Percentiles rank a stretch among this genome's conserved stretches.
Conservation (phyloP, 2,329 filamentous ascomycete genomes). For the Fusarium sp. region DNA sequence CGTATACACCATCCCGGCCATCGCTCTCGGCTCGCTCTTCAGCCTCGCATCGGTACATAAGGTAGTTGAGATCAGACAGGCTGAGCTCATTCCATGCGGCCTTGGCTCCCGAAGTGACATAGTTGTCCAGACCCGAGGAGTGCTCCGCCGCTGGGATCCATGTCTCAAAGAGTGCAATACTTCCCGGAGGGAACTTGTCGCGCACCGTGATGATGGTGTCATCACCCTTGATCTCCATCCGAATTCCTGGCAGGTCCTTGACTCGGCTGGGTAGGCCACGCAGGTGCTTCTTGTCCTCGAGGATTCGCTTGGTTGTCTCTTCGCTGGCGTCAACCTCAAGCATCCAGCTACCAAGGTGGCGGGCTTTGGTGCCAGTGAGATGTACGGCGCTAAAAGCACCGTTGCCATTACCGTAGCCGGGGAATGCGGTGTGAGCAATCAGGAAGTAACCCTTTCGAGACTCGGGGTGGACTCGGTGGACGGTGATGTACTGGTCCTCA, state of each 20-base stretch:
- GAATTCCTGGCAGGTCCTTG: conserved; percentile 77
- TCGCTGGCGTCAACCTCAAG: conserved; percentile 86
- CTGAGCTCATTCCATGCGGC: conserved; percentile 80
- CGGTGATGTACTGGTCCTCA: conserved; percentile 94
- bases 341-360: conserved; percentile 89
- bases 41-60: conserved; percentile 90
- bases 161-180: conserved; percentile 94
- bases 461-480: conserved; percentile 92
- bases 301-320: conserved; percentile 71
- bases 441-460: conserved; percentile 95
- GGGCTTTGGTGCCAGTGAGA: conserved; percentile 85
- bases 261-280: conserved; percentile 87
- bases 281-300: conserved; percentile 77
- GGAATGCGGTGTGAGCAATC: conserved; percentile 95
- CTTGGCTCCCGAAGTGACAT: conserved; percentile 83
- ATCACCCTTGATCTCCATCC: conserved; percentile 75
- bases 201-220: conserved; percentile 84
- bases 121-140: conserved; percentile 83
- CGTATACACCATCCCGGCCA: conserved; percentile 87
- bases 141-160: conserved; percentile 93
- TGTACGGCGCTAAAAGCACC: conserved; percentile 82
- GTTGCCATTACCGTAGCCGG: conserved; percentile 87
- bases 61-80: conserved; percentile 88
- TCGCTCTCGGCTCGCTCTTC: conserved; percentile 84
- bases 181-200: conserved; percentile 89